A percentile compares a stretch with the other conserved stretches of the same genome.
These are phyloP conservation scores for Venturiaceae sp. DNA, from an alignment of 2,329 filamentous ascomycete genomes.

Conservation along the genomic window DNA sequence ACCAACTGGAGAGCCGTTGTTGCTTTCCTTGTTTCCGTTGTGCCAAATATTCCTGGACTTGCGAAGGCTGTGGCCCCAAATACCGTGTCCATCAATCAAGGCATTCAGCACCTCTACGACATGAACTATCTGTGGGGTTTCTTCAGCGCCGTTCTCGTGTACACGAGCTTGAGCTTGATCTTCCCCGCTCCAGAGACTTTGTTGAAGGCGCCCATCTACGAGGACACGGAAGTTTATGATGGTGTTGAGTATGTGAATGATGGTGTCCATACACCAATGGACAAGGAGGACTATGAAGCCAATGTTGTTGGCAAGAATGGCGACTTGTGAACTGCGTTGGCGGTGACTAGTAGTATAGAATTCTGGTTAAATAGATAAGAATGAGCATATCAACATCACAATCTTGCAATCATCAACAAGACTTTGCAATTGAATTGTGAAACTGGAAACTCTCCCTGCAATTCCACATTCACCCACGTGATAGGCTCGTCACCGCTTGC, in stretches of 20 bases:
- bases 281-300: not conserved
- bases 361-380: not conserved
- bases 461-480: not conserved
- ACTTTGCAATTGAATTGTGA: not conserved
- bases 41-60: conserved; percentile 14
- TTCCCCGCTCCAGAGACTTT: conserved; percentile 20
- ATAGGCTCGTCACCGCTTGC: not conserved
- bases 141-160: conserved; percentile 23
- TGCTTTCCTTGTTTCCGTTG: conserved; percentile 12
- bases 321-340: not conserved
- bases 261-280: not conserved
- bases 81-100: conserved; percentile 14
- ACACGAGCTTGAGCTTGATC: conserved; percentile 19
- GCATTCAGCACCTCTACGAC: conserved; percentile 22
- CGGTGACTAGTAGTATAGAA: not conserved
- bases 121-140: conserved; percentile 30
- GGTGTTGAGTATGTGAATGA: conserved; percentile 5
- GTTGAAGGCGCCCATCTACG: conserved; percentile 15
- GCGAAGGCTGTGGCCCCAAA: not conserved
- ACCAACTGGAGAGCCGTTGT: conserved; percentile 9
- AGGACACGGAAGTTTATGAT: conserved; percentile 20
- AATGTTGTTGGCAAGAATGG: not conserved
- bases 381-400: not conserved
- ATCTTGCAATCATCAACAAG: not conserved
- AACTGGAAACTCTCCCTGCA: not conserved